Percentiles rank a stretch among this genome's conserved stretches.
Evolutionary conservation across 176 grass and related monocot species (phyloP).

Genomic region (Carex cristatella): DNA sequence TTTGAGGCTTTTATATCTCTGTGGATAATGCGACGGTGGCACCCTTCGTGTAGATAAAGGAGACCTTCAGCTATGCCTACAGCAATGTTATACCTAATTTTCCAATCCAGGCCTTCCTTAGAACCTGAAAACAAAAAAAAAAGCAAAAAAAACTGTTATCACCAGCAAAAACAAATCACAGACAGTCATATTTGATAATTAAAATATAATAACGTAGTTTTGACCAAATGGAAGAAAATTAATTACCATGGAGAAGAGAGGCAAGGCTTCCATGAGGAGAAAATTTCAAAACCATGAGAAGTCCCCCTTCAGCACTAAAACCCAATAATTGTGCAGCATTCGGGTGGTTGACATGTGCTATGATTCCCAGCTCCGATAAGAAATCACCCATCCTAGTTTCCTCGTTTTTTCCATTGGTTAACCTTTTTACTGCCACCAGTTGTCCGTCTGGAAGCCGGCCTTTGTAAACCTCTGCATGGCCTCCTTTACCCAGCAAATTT

Average conservation of each 20-base stretch:
- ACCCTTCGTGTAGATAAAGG: conserved; percentile 84
- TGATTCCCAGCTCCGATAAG: conserved; percentile 95
- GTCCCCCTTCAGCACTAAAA: conserved; percentile 77
- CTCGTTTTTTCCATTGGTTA: conserved; percentile 78
- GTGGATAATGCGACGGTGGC: conserved; percentile 95
- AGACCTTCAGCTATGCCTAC: conserved; percentile 87
- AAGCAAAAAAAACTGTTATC: conserved; percentile 21
- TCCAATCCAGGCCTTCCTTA: conserved; percentile 64
- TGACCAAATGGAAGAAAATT: conserved; percentile 8
- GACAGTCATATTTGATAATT: background rate
- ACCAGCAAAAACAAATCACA: conserved; percentile 11
- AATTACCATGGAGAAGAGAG: conserved; percentile 85
- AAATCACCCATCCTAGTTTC: conserved; percentile 83
- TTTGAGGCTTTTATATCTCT: conserved; percentile 99
- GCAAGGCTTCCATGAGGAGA: conserved; percentile 94
- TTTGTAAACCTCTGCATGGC: conserved; percentile 90
- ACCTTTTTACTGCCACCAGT: conserved; percentile 79
- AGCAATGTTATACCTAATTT: conserved; percentile 70
- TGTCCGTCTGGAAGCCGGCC: conserved; percentile 66
- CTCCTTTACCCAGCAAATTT: conserved; percentile 92
- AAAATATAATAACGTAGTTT: background rate
- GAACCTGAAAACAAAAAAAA: conserved; percentile 61
- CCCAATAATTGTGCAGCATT: conserved; percentile 96
- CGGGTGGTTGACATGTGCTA: conserved; percentile 95
- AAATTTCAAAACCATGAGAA: conserved; percentile 87